Conservation (phyloP, 2,329 filamentous ascomycete species). For the Biscogniauxia mediterranea region DNA sequence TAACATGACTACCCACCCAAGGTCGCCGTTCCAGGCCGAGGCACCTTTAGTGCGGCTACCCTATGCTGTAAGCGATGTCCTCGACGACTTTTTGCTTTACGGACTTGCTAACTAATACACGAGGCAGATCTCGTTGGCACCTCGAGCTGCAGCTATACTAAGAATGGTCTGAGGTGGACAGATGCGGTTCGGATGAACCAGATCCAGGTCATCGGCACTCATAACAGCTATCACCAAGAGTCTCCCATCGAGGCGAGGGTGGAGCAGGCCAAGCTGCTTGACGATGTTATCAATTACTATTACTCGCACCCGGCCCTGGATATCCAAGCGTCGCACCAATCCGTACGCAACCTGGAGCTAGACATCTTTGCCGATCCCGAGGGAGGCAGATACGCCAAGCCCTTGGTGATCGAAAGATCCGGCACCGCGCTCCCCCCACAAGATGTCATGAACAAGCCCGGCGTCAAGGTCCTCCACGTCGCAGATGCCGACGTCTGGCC, state of each 20-base stretch:
- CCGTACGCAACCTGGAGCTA: conserved; percentile 46
- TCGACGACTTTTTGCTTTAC: neutral
- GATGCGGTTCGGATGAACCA: conserved; percentile 46
- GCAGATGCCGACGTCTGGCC: conserved; percentile 46
- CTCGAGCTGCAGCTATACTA: conserved; percentile 17
- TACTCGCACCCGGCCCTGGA: conserved; percentile 46
- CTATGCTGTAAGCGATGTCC: neutral
- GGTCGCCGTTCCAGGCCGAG: neutral
- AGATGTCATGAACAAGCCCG: conserved; percentile 39
- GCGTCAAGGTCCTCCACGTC: conserved; percentile 51
- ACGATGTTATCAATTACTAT: conserved; percentile 41
- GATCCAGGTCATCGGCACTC: conserved; percentile 49
- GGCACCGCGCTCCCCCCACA: conserved; percentile 39
- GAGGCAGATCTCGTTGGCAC: neutral
- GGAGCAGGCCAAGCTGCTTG: conserved; percentile 38
- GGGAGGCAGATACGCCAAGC: conserved; percentile 46
- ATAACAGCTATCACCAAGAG: conserved; percentile 52
- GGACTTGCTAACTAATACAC: neutral
- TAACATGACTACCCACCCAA: neutral
- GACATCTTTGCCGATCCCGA: conserved; percentile 48
- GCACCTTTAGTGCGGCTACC: neutral
- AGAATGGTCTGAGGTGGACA: conserved; percentile 34
- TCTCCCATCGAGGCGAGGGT: conserved; percentile 39
- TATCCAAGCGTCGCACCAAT: conserved; percentile 44
- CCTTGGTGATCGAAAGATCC: conserved; percentile 40